Base-by-base conservation (phyloP, 2,329 filamentous ascomycete genomes). In the Trichoderma gracile region DNA sequence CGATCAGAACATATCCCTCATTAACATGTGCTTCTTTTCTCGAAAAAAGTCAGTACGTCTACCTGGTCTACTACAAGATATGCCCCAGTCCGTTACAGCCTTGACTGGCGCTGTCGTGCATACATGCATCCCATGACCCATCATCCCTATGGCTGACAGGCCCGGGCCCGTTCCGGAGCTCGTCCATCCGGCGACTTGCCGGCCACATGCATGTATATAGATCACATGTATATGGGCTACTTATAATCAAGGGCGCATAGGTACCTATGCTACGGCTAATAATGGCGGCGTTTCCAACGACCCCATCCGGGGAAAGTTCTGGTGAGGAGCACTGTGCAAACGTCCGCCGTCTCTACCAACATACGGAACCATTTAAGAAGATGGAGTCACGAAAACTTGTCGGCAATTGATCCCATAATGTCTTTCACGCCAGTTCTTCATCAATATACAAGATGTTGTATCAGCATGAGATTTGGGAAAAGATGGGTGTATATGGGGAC, bases 261-360 rank as follows among this genome's bases (percentile, higher is more conserved):
- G 46, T n/a, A n/a, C n/a, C n/a, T n/a, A n/a, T n/a, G n/a, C 25
- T 23, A 12, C 47, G 8, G 38, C 47, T 33, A 64, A 64, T 33
- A 64, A 64, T 38, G 55, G 53, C 27, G 27, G 47, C 54, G 53
- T 64, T 12, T 38, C 21, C 54, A 30, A 38, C 40, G 33, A 38
- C 46, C 21, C 40, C 40, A 54, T 53, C 21, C 23, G 33, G n/a
- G 8, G n/a, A 50, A 21, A 30, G 42, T 42, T 25, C 21, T 19
- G 38, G 17, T 33, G 54, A 50, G 10, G 33, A n/a, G 5, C 17
- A 15, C 21, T 15, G 53, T 43, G 23, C 33, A 19, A 43, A 43
- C 40, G 42, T 4, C 43, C 43, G 30, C 27, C 27, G 14, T 30
- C 30, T 30, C 14, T 27, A 27, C 21, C 40, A 21, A 43, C 43